Base-by-base conservation (phyloP, 2,329 filamentous ascomycete species). In the Colletotrichum musae region DNA sequence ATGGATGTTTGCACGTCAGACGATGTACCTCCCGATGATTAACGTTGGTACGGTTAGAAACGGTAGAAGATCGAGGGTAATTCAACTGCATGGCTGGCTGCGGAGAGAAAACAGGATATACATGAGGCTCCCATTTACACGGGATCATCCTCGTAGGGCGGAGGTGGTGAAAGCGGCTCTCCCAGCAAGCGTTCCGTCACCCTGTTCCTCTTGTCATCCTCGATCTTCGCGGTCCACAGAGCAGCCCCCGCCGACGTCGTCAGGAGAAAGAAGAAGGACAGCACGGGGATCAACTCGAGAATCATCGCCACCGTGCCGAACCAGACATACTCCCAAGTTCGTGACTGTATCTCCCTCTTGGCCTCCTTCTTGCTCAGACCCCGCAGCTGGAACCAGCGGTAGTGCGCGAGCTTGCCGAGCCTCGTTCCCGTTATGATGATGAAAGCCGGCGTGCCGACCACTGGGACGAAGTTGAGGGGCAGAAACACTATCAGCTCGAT, bases 251-350 rank as follows among this genome's bases (percentile, higher is more conserved):
- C 89, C 1, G 95, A 92, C 3, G 93, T 94, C 0, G 95, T 98
- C 73, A 99, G 82, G 47, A 98, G 86, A 79, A 98, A 98, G 77
- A 98, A 91, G 86, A 99, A 97, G n/a, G 93, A 97, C 57, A 98
- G 81, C 13, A 95, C 87, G 1, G 96, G 96, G 9, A 98, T 86
- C n/a, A 98, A 87, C 81, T 98, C 94, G 32, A 98, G 81, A 6
- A 94, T 79, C 83, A 98, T 89, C 58, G 94, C 93, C 4, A 96
- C 86, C 0, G 93, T 94, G 16, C 96, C 96, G 76, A 98, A 98
- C 94, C 94, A 97, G 15, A 94, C 91, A 78, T 98, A 98, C 68
- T 96, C 93, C 88, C 93, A 93, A 71, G 89, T 85, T 61, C 92
- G 87, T 51, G 84, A 84, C 68, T 86, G 86, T 32, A 95, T 88